phyloP scores from a whole-genome alignment of 2,329 filamentous ascomycete species.

The Cladosporium phlei region DNA sequence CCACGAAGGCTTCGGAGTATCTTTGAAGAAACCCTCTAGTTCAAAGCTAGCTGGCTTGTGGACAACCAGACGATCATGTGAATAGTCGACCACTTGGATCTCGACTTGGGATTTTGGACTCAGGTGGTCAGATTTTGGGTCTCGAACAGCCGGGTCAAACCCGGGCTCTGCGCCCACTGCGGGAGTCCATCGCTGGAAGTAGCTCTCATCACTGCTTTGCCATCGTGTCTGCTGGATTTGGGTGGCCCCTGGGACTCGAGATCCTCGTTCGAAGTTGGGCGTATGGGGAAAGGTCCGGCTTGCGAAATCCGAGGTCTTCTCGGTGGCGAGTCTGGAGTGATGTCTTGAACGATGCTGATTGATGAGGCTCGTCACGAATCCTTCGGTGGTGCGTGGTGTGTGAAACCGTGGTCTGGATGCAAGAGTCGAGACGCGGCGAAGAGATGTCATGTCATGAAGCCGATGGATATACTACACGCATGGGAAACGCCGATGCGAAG shows the following conservation, averaged over 20 bases:
- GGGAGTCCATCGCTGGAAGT: constrained; percentile 15
- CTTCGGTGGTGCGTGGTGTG: not conserved
- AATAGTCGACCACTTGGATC: constrained; percentile 84
- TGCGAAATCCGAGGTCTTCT: not conserved
- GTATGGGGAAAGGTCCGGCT: not conserved
- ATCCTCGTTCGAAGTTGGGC: not conserved
- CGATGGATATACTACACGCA: too few relatives aligned
- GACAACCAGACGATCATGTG: constrained; percentile 56
- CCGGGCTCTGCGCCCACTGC: constrained; percentile 23
- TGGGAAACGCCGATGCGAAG: too few relatives aligned
- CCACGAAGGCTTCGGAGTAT: constrained; percentile 61
- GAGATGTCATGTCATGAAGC: constrained; percentile 1
- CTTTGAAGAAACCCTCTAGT: constrained; percentile 63
- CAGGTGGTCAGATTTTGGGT: constrained; percentile 14
- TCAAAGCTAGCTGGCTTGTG: constrained; percentile 64
- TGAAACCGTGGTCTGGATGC: not conserved
- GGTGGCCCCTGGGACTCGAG: too few relatives aligned
- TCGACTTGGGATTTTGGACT: constrained; percentile 48
- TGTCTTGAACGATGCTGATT: not conserved
- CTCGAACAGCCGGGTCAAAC: constrained; percentile 19
- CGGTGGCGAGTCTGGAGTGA: not conserved
- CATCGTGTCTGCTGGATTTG: not conserved
- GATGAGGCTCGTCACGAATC: not conserved
- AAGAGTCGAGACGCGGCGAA: not conserved
- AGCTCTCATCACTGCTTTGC: constrained; percentile 1